Evolutionary conservation across 2,329 filamentous ascomycete species (phyloP).

Genomic region (Phyllosticta capitalensis): DNA sequence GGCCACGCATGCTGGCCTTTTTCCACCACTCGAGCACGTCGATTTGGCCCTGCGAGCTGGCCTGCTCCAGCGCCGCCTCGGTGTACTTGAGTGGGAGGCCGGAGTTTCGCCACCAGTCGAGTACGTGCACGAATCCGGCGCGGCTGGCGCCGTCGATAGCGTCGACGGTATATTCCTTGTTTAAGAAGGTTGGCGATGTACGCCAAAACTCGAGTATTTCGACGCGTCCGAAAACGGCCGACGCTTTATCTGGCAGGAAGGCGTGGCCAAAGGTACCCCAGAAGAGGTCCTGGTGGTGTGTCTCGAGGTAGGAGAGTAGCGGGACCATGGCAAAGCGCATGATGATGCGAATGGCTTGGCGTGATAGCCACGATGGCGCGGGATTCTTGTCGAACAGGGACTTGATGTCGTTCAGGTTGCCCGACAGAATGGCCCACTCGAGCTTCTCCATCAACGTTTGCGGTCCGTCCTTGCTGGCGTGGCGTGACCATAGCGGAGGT

Average conservation of each 20-base stretch:
- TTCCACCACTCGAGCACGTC: constrained; percentile 91
- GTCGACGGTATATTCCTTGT: constrained; percentile 77
- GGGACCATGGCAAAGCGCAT: constrained; percentile 82
- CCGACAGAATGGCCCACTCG: constrained; percentile 75
- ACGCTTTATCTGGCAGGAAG: constrained; percentile 79
- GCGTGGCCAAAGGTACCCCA: constrained; percentile 75
- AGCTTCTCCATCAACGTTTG: constrained; percentile 67
- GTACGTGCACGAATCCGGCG: constrained; percentile 71
- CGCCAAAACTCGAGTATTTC: constrained; percentile 90
- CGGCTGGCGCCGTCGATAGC: constrained; percentile 81
- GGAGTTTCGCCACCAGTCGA: constrained; percentile 86
- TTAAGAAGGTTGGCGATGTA: constrained; percentile 69
- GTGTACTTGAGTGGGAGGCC: constrained; percentile 76
- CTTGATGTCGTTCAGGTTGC: constrained; percentile 61
- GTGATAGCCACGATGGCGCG: constrained; percentile 65
- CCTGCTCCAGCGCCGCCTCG: constrained; percentile 77
- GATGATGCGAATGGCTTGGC: constrained; percentile 75
- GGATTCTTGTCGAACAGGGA: constrained; percentile 60
- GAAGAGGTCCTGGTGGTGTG: constrained; percentile 63
- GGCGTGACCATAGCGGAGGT: constrained; percentile 62
- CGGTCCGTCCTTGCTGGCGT: constrained; percentile 54
- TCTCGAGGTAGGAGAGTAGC: constrained; percentile 64
- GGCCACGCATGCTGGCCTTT: constrained; percentile 42
- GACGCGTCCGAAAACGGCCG: constrained; percentile 71
- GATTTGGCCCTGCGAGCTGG: constrained; percentile 75